A percentile compares a stretch with the other conserved stretches of the same genome.
Conservation (phyloP, 805 yeast genomes). For the Zygotorulaspora danielsina region DNA sequence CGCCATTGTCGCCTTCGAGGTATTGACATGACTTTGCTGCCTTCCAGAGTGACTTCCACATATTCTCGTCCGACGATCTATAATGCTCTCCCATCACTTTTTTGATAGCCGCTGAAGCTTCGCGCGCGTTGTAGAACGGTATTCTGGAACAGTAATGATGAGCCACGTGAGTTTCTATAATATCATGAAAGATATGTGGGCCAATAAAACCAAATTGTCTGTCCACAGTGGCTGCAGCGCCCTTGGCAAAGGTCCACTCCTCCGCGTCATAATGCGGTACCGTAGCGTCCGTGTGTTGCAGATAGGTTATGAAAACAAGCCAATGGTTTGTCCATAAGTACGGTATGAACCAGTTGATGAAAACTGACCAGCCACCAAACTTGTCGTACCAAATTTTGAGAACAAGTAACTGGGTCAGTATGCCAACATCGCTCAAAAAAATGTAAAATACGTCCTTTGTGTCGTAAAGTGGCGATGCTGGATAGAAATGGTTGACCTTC, state of each 20-base stretch:
- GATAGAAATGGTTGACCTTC: slow-evolving; percentile 64
- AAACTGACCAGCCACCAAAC: slow-evolving; percentile 59
- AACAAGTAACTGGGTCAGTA: slow-evolving; percentile 47
- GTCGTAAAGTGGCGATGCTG: slow-evolving; percentile 70
- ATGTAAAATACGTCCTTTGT: slow-evolving; percentile 67
- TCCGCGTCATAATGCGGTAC: slow-evolving; percentile 74
- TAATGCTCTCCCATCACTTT: slow-evolving; percentile 84
- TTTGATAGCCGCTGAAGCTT: slow-evolving; percentile 71
- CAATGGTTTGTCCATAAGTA: slow-evolving; percentile 82
- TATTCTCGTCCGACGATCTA: slow-evolving; percentile 59
- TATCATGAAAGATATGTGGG: slow-evolving; percentile 75
- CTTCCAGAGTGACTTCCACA: slow-evolving; percentile 66
- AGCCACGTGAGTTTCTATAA: slow-evolving; percentile 84
- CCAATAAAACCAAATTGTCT: slow-evolving; percentile 81
- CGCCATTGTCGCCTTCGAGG: slow-evolving; percentile 65
- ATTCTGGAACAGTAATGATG: slow-evolving; percentile 82
- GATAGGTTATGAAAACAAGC: slow-evolving; percentile 80
- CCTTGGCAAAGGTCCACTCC: slow-evolving; percentile 83
- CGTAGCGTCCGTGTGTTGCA: slow-evolving; percentile 76
- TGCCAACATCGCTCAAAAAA: slow-evolving; percentile 69
- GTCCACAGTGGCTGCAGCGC: slow-evolving; percentile 87
- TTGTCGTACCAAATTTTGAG: slow-evolving; percentile 56
- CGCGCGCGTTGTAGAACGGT: slow-evolving; percentile 84
- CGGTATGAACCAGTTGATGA: slow-evolving; percentile 71
- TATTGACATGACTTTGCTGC: slow-evolving; percentile 63